phyloP scores from a whole-genome alignment of 2,329 filamentous ascomycete species.

The Cryoendolithus antarcticus region DNA sequence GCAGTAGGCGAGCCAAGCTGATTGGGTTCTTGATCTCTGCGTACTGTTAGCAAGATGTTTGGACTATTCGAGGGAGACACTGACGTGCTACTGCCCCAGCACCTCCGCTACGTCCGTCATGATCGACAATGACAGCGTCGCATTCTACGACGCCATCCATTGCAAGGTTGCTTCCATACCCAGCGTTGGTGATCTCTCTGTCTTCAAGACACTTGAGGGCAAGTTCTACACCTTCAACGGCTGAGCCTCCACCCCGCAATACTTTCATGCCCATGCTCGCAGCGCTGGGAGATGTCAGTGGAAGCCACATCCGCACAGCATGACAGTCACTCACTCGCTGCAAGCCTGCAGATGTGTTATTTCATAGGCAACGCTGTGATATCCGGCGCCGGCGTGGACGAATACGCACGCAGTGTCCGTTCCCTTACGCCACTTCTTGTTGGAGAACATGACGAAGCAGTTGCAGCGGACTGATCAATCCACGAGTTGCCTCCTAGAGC shows the following conservation, averaged over 20 bases:
- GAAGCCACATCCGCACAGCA: background rate
- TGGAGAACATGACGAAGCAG: slow-evolving; percentile 24
- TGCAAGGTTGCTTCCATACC: slow-evolving; percentile 87
- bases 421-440: slow-evolving; percentile 26
- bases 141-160: slow-evolving; percentile 88
- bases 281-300: slow-evolving; percentile 45
- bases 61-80: slow-evolving; percentile 25
- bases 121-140: slow-evolving; percentile 86
- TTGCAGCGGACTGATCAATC: background rate
- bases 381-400: slow-evolving; percentile 90
- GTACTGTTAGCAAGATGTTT: slow-evolving; percentile 9
- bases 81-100: slow-evolving; percentile 82
- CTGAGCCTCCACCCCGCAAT: slow-evolving; percentile 63
- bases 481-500: background rate
- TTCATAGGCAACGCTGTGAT: slow-evolving; percentile 81
- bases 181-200: slow-evolving; percentile 89
- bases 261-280: slow-evolving; percentile 73
- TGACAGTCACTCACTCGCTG: slow-evolving; percentile 56
- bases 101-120: slow-evolving; percentile 80
- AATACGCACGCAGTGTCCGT: slow-evolving; percentile 64
- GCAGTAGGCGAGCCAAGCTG: slow-evolving; percentile 67
- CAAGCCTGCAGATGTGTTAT: slow-evolving; percentile 73
- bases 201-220: slow-evolving; percentile 84
- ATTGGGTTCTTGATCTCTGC: slow-evolving; percentile 88
- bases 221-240: slow-evolving; percentile 79